Evolutionary conservation across 2,329 filamentous ascomycete genomes (phyloP).

Genomic region (Geoglossum cookeanum): DNA sequence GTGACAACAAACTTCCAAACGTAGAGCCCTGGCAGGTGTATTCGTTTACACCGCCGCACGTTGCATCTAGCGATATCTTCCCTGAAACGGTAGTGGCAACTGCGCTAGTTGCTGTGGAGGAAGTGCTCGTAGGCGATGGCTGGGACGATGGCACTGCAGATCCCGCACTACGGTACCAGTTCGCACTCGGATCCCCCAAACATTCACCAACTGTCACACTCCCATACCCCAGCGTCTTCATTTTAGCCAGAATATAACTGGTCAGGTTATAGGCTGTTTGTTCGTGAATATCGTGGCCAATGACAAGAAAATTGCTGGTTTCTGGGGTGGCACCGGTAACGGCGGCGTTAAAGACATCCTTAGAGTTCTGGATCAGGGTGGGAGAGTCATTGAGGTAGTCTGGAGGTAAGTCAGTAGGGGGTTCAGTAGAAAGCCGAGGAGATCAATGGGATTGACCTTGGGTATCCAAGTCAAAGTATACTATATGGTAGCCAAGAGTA

Average conservation of each 20-base stretch:
- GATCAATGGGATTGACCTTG: constrained; percentile 20
- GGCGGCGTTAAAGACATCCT: constrained; percentile 28
- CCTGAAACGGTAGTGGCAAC: background rate
- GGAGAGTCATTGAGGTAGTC: constrained; percentile 36
- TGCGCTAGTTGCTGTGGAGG: background rate
- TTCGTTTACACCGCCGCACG: background rate
- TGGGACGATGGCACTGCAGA: background rate
- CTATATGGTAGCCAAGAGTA: constrained; percentile 36
- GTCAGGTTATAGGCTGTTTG: constrained; percentile 30
- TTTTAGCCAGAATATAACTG: constrained; percentile 19
- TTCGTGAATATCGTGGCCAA: constrained; percentile 37
- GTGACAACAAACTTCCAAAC: background rate
- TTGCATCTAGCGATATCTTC: background rate
- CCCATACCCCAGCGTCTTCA: background rate
- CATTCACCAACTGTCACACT: background rate
- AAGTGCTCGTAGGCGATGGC: background rate
- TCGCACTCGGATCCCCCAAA: background rate
- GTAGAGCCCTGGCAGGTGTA: background rate
- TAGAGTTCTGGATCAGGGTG: constrained; percentile 29
- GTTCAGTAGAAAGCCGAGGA: too few species aligned
- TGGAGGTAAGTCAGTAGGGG: background rate
- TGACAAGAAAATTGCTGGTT: constrained; percentile 21
- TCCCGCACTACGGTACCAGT: background rate
- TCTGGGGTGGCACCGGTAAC: constrained; percentile 17
- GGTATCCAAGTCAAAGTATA: constrained; percentile 41